Evolutionary conservation across 768 basidiomycete genomes (phyloP).

Genomic region (Gymnopilus junonius): DNA sequence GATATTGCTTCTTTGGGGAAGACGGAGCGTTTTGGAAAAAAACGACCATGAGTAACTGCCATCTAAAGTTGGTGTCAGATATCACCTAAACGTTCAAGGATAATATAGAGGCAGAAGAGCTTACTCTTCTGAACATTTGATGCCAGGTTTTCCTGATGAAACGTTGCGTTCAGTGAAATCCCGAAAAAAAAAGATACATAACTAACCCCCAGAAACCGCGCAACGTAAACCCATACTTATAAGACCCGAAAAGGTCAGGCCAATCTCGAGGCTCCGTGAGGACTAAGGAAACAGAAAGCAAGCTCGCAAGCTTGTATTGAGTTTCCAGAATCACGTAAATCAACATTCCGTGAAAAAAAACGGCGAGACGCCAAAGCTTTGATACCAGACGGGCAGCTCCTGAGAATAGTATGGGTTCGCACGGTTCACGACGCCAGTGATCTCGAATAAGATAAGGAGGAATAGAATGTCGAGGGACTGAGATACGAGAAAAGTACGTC

Average conservation of each 20-base stretch:
- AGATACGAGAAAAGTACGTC: conserved; percentile 22
- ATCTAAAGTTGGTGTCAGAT: too few species aligned
- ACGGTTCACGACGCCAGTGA: conserved; percentile 17
- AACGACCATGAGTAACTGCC: conserved; percentile 30
- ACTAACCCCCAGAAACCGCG: conserved; percentile 46
- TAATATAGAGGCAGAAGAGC: too few species aligned
- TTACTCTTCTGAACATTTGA: conserved; percentile 38
- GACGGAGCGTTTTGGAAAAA: conserved; percentile 26
- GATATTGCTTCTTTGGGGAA: conserved; percentile 26
- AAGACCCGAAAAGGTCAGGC: conserved; percentile 40
- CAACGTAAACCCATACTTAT: conserved; percentile 39
- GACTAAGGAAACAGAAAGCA: conserved; percentile 26
- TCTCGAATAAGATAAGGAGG: conserved; percentile 26
- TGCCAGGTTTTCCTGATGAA: conserved; percentile 34
- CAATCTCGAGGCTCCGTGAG: conserved; percentile 40
- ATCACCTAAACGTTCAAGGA: too few species aligned
- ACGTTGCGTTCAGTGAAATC: too few species aligned
- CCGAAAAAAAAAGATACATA: too few species aligned
- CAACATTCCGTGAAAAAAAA: background rate
- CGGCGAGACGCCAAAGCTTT: too few species aligned
- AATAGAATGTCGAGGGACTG: conserved; percentile 16
- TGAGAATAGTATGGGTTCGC: conserved; percentile 18
- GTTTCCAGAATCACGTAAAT: background rate
- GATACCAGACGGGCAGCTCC: too few species aligned
- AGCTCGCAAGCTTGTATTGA: conserved; percentile 14